These are phyloP conservation scores for Abelmoschus esculentus DNA, from an alignment of 345 rosid genomes.

Conservation along the genomic window DNA sequence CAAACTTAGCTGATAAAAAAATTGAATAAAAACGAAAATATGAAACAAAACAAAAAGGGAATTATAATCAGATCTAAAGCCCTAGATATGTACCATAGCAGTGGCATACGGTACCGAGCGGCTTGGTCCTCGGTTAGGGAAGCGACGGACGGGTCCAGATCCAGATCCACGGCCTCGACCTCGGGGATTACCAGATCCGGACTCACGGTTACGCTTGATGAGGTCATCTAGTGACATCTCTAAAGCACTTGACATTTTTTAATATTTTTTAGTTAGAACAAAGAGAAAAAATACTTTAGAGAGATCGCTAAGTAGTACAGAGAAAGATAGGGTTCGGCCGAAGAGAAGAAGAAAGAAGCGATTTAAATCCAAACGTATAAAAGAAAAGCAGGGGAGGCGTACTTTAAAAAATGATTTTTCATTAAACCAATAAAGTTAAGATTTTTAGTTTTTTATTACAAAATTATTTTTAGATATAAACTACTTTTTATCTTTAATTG, in stretches of 20 bases:
- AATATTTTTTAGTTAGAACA: neutral
- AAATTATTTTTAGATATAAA: too few relatives aligned
- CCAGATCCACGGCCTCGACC: slow-evolving; percentile 60
- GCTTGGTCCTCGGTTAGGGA: slow-evolving; percentile 46
- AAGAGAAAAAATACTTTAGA: neutral
- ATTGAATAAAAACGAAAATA: slow-evolving; percentile 11
- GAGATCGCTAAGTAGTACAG: neutral
- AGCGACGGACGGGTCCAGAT: slow-evolving; percentile 65
- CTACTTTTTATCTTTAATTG: too few relatives aligned
- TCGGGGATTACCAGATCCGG: slow-evolving; percentile 51
- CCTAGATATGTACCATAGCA: slow-evolving; percentile 33
- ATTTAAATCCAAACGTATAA: neutral
- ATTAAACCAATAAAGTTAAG: too few relatives aligned
- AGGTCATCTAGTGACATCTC: slow-evolving; percentile 97
- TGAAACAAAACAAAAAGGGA: neutral
- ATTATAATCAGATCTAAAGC: slow-evolving; percentile 12
- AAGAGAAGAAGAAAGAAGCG: neutral
- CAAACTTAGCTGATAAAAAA: slow-evolving; percentile 10
- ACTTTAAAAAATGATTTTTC: too few relatives aligned
- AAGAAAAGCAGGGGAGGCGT: neutral
- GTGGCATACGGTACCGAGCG: slow-evolving; percentile 62
- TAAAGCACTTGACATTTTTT: slow-evolving; percentile 70
- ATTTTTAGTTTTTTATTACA: too few relatives aligned
- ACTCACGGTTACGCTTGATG: slow-evolving; percentile 70
- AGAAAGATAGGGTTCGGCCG: slow-evolving; percentile 6